Percentiles rank a stretch among this genome's conserved stretches.
Conservation (phyloP, 164 flowering plant genomes). For the grape (Vitis vinifera) region DNA sequence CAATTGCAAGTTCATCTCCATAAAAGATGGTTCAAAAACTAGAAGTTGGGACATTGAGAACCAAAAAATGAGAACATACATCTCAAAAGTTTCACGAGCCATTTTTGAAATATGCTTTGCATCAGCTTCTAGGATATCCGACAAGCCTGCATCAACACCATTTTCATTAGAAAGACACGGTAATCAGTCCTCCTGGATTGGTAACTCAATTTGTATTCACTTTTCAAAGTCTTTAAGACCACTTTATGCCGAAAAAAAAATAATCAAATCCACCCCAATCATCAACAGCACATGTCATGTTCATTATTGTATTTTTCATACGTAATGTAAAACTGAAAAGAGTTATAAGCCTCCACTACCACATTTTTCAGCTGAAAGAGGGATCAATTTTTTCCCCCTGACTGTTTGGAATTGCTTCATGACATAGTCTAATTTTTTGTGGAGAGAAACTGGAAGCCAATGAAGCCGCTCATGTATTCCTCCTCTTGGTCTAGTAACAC, state of each 20-base stretch:
- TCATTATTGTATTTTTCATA: too few relatives aligned
- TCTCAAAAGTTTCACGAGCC: conserved; percentile 71
- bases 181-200: too few relatives aligned
- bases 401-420: conserved; percentile 26
- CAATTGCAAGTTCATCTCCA: too few relatives aligned
- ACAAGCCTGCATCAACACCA: conserved; percentile 27
- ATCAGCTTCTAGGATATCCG: conserved; percentile 65
- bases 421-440: conserved; percentile 43
- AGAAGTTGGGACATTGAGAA: not conserved
- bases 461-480: conserved; percentile 68
- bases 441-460: conserved; percentile 80
- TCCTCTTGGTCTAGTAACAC: conserved; percentile 76
- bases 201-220: too few relatives aligned
- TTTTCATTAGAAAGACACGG: too few relatives aligned
- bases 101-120: conserved; percentile 60
- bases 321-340: too few relatives aligned
- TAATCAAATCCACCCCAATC: too few relatives aligned
- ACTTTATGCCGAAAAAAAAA: not conserved
- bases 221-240: too few relatives aligned
- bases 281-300: too few relatives aligned
- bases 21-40: not conserved
- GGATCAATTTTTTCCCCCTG: conserved; percentile 24
- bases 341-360: conserved; percentile 16
- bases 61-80: conserved; percentile 33
- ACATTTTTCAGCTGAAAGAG: conserved; percentile 37